A percentile compares a stretch with the other conserved stretches of the same genome.
Evolutionary conservation across 306 rosid species (phyloP).

Genomic region (Rosa multiflora): DNA sequence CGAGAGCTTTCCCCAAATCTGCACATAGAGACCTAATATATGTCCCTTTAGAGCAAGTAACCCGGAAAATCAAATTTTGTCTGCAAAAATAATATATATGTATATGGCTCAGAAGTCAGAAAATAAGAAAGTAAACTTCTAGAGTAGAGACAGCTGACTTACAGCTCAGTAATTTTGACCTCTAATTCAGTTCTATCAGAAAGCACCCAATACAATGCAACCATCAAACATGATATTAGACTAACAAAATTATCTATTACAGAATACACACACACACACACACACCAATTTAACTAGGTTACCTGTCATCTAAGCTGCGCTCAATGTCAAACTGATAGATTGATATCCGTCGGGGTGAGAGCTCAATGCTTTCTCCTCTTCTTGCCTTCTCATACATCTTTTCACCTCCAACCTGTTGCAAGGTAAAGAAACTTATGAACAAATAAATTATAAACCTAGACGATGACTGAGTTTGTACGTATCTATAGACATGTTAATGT

Average conservation of each 20-base stretch:
- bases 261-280: not conserved
- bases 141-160: not conserved
- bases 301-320: constrained; percentile 95
- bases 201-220: not conserved
- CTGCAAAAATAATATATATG: constrained; percentile 44
- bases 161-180: not conserved
- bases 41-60: constrained; percentile 90
- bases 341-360: constrained; percentile 86
- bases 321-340: constrained; percentile 82
- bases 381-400: constrained; percentile 96
- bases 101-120: not conserved
- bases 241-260: not conserved
- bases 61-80: constrained; percentile 89
- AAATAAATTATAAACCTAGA: constrained; percentile 4
- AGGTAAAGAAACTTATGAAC: constrained; percentile 24
- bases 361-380: constrained; percentile 94
- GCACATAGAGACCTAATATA: constrained; percentile 92
- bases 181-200: not conserved
- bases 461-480: not conserved
- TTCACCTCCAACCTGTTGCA: constrained; percentile 88
- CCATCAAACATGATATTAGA: not conserved
- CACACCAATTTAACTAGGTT: not conserved
- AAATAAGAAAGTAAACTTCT: not conserved
- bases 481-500: not conserved
- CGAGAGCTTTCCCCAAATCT: constrained; percentile 88